These are phyloP conservation scores for Globisporangium radiosum DNA, from an alignment of 352 stramenopile species.

Conservation along the genomic window DNA sequence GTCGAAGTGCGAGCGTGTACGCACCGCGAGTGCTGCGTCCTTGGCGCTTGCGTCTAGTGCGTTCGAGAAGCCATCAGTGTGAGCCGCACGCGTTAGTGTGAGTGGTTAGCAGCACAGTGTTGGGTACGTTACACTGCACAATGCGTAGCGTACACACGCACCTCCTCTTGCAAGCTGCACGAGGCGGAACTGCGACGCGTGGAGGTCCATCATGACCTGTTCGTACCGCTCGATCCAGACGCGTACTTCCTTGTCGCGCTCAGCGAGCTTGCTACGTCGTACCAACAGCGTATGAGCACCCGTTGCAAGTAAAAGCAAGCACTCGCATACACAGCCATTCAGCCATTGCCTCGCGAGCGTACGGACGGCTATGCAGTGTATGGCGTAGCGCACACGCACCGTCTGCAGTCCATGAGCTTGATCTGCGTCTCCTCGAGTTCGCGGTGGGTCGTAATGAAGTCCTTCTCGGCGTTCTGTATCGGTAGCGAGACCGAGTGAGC, in stretches of 20 bases:
- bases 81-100: too few relatives aligned
- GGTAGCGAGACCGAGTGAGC: not conserved
- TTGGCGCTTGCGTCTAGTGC: slow-evolving; percentile 55
- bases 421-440: slow-evolving; percentile 64
- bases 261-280: slow-evolving; percentile 26
- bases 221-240: slow-evolving; percentile 79
- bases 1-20: not conserved
- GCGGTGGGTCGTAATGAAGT: slow-evolving; percentile 57
- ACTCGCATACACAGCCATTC: not conserved
- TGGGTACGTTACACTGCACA: not conserved
- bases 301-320: not conserved
- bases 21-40: slow-evolving; percentile 51
- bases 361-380: too few relatives aligned
- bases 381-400: slow-evolving; percentile 16
- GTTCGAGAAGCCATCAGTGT: too few relatives aligned
- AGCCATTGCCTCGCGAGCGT: too few relatives aligned
- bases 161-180: slow-evolving; percentile 60
- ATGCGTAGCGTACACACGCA: slow-evolving; percentile 9
- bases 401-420: slow-evolving; percentile 61
- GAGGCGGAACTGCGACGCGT: slow-evolving; percentile 64
- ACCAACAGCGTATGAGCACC: not conserved
- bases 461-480: slow-evolving; percentile 56
- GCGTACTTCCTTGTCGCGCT: slow-evolving; percentile 48
- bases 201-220: slow-evolving; percentile 80
- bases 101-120: not conserved